phyloP scores from a whole-genome alignment of 2,329 filamentous ascomycete genomes.

The Leptodontidium sp. region DNA sequence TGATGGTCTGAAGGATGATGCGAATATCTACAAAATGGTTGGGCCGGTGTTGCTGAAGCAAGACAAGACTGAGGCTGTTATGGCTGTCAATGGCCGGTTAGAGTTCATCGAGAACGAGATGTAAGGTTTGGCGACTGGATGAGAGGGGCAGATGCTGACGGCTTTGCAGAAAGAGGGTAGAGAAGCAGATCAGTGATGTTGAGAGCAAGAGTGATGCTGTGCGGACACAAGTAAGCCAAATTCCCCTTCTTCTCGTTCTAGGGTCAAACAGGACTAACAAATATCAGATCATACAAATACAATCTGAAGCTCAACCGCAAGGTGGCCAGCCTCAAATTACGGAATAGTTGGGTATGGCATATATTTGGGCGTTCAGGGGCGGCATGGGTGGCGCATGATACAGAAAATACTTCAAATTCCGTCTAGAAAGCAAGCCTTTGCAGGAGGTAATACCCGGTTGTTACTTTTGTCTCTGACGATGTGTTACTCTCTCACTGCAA shows the following conservation, averaged over 20 bases:
- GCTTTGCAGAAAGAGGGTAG: constrained; percentile 65
- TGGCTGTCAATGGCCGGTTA: constrained; percentile 87
- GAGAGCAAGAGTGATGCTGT: constrained; percentile 71
- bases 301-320: constrained; percentile 49
- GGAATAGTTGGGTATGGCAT: constrained; percentile 28
- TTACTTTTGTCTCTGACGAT: neutral
- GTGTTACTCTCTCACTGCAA: neutral
- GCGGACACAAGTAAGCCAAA: constrained; percentile 65
- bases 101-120: constrained; percentile 96
- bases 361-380: constrained; percentile 28
- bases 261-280: neutral
- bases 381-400: constrained; percentile 39
- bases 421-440: neutral
- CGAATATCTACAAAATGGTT: constrained; percentile 95
- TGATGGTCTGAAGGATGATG: constrained; percentile 76
- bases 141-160: constrained; percentile 25
- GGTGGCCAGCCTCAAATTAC: constrained; percentile 35
- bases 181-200: constrained; percentile 69
- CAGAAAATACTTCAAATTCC: constrained; percentile 8
- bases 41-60: constrained; percentile 95
- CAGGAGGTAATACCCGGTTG: neutral
- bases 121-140: constrained; percentile 58
- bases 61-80: constrained; percentile 87
- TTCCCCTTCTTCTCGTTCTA: neutral
- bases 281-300: constrained; percentile 53